Base-by-base conservation (phyloP, 306 rosid species). In the Cercis canadensis region DNA sequence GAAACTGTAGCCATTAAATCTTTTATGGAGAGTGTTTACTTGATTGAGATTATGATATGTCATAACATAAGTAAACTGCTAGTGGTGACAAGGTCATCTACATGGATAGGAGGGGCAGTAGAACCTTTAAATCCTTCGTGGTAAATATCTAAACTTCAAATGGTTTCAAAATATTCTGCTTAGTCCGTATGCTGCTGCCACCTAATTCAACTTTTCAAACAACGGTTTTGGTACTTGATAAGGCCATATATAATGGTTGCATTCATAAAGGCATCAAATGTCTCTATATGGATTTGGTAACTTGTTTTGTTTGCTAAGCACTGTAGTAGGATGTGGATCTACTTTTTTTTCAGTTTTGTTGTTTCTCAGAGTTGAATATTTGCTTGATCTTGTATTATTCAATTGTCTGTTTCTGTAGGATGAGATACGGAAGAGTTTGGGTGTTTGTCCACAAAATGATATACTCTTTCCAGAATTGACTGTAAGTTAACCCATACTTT, bases 371-470 rank as follows among this genome's bases (percentile, higher is more conserved):
- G 52, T 70, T 55, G 33, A 65, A 55, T 56, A 5, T 55, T 78
- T 62, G 33, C 36, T 31, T 66, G 53, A 67, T 49, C 70, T 31
- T 36, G 62, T 62, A 59, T 44, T 54, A 64, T 73, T 65, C 19
- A 40, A 62, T 55, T 54, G 13, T 71, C 67, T 60, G 73, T 67
- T 57, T 58, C 44, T 86, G 82, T 76, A 94, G 98, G 96, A 90
- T 77, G 98, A 94, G 77, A 90, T 94, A 84, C 94, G 98, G 77
- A 90, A 85, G 82, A 85, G 82, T 69, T 84, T 94, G 81, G 98
- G 98, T 58, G 97, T 94, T 57, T 94, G 98, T 74, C 98, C 98
- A 59, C 98, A 94, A 54, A 79, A 85, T 79, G 98, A 94, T 80
- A 90, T 94, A 77, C 96, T 94, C 65, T 94, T 90, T 74, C 90